Evolutionary conservation across 2,329 filamentous ascomycete species (phyloP), one percentile per base, ranked within the genome.

Genomic region (Diaporthe humulicola): DNA sequence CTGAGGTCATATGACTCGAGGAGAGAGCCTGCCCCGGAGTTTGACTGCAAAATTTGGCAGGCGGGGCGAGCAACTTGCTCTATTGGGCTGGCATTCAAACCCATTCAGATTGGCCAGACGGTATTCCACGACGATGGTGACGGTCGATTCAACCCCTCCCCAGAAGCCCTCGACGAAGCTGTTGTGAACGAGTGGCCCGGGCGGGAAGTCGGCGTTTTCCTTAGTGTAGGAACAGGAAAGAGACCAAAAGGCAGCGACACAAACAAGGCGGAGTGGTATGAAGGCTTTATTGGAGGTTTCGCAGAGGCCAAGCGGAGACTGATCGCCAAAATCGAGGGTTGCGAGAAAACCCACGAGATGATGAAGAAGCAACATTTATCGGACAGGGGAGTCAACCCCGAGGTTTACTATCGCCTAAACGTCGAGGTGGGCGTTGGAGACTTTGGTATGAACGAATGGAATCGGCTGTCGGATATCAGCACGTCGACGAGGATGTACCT

Each of bases 401-500:
- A 98, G 74, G 95, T 97, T 82, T 99, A 99, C 86, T 98, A 95
- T 83, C 93, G 97, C 10, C 87, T 98, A n/a, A 99, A 99, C 78
- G 97, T 98, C 54, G 96, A 98, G 81, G 93, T 98, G 22, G 97
- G 96, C 1, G 96, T 98, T 4, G 96, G 96, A 71, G 97, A 98
- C 81, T 98, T 98, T 82, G 96, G 94, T 70, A 98, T 99, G 95
- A 99, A 98, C 81, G 97, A 98, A 82, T 99, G 97, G 97, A 91
- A 95, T 79, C 91, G 96, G 4, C 86, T 98, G n/a, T 93, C 94
- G 36, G 96, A 98, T 70, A 98, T 99, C 85, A 98, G 95, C 86
- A 98, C 95, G 19, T 93, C 93, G 81, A 99, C 97, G 0, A 90
- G 94, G 78, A 91, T 93, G 77, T 99, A 98, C 81, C 90, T 99